phyloP scores from a whole-genome alignment of 2,329 filamentous ascomycete species.

The Talaromyces funiculosus region DNA sequence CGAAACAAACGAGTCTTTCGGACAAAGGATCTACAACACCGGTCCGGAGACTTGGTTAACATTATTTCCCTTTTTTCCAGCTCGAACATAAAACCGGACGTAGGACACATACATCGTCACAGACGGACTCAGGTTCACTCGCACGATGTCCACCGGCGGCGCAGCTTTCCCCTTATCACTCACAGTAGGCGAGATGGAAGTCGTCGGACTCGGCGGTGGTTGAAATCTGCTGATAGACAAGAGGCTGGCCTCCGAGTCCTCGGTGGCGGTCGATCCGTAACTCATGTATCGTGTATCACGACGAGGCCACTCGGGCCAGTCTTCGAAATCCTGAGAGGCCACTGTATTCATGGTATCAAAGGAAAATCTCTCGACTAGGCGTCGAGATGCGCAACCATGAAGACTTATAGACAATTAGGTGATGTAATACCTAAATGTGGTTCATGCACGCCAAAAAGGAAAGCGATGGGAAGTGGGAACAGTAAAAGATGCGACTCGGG shows the following conservation, averaged over 20 bases:
- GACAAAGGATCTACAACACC: constrained; percentile 31
- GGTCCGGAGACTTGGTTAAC: not conserved
- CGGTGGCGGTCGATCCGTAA: constrained; percentile 19
- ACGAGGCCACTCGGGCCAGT: constrained; percentile 28
- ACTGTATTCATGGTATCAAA: constrained; percentile 19
- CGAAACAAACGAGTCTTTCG: constrained; percentile 36
- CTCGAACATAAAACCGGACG: not conserved
- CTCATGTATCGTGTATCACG: constrained; percentile 23
- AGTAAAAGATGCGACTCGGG: not conserved
- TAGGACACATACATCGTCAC: constrained; percentile 29
- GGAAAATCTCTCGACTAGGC: not conserved
- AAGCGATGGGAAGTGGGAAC: not conserved
- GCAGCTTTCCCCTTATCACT: constrained; percentile 19
- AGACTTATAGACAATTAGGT: not conserved
- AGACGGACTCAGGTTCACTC: constrained; percentile 25
- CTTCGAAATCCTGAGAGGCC: constrained; percentile 17
- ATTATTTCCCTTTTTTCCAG: not conserved
- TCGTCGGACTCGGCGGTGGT: constrained; percentile 24
- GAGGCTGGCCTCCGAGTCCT: constrained; percentile 28
- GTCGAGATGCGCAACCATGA: not conserved
- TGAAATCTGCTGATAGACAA: constrained; percentile 23
- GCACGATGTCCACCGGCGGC: constrained; percentile 23
- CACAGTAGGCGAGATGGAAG: constrained; percentile 18
- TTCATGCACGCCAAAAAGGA: not conserved
- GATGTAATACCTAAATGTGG: not conserved